Evolutionary conservation across 2,329 filamentous ascomycete species (phyloP).

Genomic region (Penicillium griseofulvum): DNA sequence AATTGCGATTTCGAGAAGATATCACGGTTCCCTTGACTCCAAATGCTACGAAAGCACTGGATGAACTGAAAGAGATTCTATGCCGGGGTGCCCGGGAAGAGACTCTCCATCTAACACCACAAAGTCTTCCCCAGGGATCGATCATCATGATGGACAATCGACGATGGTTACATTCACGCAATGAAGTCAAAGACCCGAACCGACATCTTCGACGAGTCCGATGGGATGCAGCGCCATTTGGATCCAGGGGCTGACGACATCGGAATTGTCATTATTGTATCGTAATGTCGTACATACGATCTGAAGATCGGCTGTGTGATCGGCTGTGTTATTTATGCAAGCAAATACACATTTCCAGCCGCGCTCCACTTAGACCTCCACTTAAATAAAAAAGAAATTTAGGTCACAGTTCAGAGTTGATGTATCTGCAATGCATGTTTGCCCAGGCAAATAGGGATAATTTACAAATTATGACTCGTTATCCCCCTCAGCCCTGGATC

Average conservation of each 20-base stretch:
- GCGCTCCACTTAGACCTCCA: too few relatives aligned
- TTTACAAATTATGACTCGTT: not conserved
- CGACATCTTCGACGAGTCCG: constrained; percentile 10
- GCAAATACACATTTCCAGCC: too few relatives aligned
- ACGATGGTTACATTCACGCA: constrained; percentile 9
- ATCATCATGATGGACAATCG: constrained; percentile 9
- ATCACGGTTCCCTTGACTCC: constrained; percentile 28
- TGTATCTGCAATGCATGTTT: not conserved
- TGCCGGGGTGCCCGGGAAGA: not conserved
- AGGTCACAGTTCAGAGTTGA: not conserved
- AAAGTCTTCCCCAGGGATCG: constrained; percentile 3
- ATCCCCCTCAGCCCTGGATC: not conserved
- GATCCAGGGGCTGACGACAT: not conserved
- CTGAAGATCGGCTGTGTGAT: too few relatives aligned
- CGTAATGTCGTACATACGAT: not conserved
- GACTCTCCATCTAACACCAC: constrained; percentile 23
- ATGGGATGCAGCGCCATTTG: constrained; percentile 7
- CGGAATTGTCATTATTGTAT: not conserved
- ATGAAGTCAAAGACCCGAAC: constrained; percentile 4
- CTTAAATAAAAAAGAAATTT: not conserved
- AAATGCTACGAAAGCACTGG: constrained; percentile 27
- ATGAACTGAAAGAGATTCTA: constrained; percentile 29
- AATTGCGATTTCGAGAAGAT: constrained; percentile 25
- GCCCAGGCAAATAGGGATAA: not conserved
- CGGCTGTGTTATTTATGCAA: too few relatives aligned